Evolutionary conservation across 23 red algal genomes (phyloP), one percentile per base, ranked within the genome.

Genomic region (Gracilaria domingensis): DNA sequence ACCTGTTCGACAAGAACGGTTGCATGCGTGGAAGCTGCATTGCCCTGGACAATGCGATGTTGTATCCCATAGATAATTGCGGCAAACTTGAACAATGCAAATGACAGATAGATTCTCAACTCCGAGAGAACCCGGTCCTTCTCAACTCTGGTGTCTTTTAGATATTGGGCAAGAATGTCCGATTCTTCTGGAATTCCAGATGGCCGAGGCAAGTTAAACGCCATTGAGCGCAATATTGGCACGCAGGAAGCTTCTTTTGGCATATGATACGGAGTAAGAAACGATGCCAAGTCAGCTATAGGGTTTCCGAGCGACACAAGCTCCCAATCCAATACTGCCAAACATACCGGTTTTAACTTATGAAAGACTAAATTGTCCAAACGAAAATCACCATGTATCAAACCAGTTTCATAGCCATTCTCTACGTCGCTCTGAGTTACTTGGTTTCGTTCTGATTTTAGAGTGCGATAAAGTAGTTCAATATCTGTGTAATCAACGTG

Each of bases 261-360:
- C 66, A 94, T 69, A 36, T 79, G 49, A 71, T 79, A 88, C 23
- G 90, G 75, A 37, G 60, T 82, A 7, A 88, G 66, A 64, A 93
- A 76, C 8, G 84, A 92, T 28, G 91, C 96, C 23, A 98, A 57
- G 66, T 98, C 96, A 16, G 91, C 91, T 8, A 65, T 51, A 25
- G 91, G 91, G 57, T 95, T 84, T 34, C 96, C 91, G 39, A 87
- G 42, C 0, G 96, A 88, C 29, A 83, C 83, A 40, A 98, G 83
- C 80, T 98, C 96, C 96, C 96, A 98, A 51, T 98, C 96, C 24
- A 98, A 61, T 49, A 98, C 77, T 0, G 96, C 96, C 26, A 98
- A 18, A 25, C 89, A 61, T 40, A 72, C 73, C 3, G 80, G 76
- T 30, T 54, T 62, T 40, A 34, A 82, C n/a, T 24, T 21, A 42